Conservation (phyloP, 2,329 filamentous ascomycete species). For the Xylaria sp. region DNA sequence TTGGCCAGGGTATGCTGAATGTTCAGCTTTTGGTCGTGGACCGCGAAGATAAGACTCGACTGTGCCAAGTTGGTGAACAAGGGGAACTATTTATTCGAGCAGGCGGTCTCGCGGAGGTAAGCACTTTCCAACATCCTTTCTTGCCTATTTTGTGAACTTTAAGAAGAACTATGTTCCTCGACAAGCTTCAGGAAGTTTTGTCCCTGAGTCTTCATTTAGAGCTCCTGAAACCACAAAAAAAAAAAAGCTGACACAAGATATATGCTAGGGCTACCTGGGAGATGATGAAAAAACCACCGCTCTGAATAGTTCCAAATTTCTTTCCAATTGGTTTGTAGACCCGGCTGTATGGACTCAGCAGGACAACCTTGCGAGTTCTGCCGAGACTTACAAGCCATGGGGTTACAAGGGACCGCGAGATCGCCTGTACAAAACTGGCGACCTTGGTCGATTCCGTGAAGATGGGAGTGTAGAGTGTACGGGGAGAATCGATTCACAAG, state of each 20-base stretch:
- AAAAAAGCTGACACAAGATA: no score
- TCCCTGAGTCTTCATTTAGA: no score
- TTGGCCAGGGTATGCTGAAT: slow-evolving; percentile 85
- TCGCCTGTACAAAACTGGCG: slow-evolving; percentile 86
- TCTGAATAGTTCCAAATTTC: slow-evolving; percentile 68
- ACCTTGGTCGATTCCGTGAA: slow-evolving; percentile 70
- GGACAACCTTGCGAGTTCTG: slow-evolving; percentile 62
- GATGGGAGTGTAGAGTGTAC: slow-evolving; percentile 53
- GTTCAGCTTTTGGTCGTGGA: slow-evolving; percentile 89
- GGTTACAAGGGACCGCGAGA: slow-evolving; percentile 82
- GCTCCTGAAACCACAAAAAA: no score
- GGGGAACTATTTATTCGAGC: slow-evolving; percentile 88
- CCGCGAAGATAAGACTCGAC: slow-evolving; percentile 69
- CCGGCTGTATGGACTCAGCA: slow-evolving; percentile 73
- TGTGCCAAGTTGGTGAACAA: slow-evolving; percentile 82
- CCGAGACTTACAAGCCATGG: slow-evolving; percentile 68
- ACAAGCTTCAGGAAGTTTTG: no score
- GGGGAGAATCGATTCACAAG: slow-evolving; percentile 85
- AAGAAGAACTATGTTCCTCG: no score
- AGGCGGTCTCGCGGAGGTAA: slow-evolving; percentile 51
- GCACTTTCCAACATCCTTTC: no score
- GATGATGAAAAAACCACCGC: slow-evolving; percentile 54
- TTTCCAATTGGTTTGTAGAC: slow-evolving; percentile 87
- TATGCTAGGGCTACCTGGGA: slow-evolving; percentile 66
- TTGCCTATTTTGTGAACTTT: no score